Evolutionary conservation across 1,284 basidiomycete genomes (phyloP).

Genomic region (Microbotryum violaceum): DNA sequence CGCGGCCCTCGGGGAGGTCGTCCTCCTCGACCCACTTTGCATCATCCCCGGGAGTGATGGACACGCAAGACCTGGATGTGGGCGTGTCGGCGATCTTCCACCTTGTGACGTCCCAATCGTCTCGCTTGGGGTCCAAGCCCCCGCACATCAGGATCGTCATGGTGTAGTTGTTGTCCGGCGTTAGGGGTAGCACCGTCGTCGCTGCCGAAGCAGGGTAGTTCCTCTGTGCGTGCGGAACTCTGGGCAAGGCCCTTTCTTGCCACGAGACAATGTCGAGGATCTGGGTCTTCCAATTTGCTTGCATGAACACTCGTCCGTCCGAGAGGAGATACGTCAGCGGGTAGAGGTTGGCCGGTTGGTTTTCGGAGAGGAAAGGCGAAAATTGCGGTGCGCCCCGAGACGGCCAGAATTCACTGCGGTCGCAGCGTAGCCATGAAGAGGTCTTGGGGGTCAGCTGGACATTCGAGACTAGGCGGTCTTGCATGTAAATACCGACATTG

Average conservation of each 20-base stretch:
- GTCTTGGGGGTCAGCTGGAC: constrained; percentile 43
- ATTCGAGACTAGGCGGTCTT: no score
- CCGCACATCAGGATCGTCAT: constrained; percentile 71
- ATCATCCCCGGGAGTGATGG: constrained; percentile 55
- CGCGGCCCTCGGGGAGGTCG: not conserved
- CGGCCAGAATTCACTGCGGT: constrained; percentile 5
- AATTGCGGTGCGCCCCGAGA: not conserved
- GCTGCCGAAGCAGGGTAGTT: constrained; percentile 76
- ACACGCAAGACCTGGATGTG: constrained; percentile 54
- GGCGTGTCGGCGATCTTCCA: not conserved
- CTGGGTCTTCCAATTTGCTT: constrained; percentile 12
- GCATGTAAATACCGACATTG: constrained; percentile 12
- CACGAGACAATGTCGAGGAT: constrained; percentile 59
- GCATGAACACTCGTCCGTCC: constrained; percentile 52
- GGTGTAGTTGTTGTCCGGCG: constrained; percentile 54
- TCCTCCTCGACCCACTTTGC: not conserved
- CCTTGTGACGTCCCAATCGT: constrained; percentile 42
- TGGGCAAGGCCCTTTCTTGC: constrained; percentile 46
- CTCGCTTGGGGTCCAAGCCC: constrained; percentile 57
- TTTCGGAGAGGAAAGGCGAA: constrained; percentile 55
- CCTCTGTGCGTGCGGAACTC: constrained; percentile 55
- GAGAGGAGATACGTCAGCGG: constrained; percentile 75
- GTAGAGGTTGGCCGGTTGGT: constrained; percentile 81
- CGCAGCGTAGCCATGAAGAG: constrained; percentile 61
- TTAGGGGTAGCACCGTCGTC: constrained; percentile 60